Evolutionary conservation across 2,329 filamentous ascomycete species (phyloP).

Genomic region (Penicillium sp.): DNA sequence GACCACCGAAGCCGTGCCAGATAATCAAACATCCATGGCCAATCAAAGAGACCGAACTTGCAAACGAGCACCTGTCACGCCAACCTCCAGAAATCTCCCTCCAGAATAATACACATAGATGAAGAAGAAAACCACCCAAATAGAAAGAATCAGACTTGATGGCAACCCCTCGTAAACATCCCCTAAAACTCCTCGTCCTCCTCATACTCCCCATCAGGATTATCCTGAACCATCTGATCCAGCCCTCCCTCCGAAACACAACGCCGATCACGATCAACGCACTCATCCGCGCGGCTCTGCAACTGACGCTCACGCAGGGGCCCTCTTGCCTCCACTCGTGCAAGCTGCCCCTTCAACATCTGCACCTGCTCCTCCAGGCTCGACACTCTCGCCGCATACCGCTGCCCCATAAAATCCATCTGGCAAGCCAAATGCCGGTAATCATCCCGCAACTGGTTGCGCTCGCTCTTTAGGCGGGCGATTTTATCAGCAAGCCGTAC

Average conservation of each 20-base stretch:
- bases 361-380: constrained; percentile 5
- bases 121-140: background rate
- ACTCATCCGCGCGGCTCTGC: background rate
- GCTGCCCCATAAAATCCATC: constrained; percentile 16
- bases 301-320: background rate
- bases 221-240: background rate
- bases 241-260: background rate
- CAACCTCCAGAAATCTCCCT: background rate
- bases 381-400: constrained; percentile 17
- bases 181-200: background rate
- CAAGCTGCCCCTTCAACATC: background rate
- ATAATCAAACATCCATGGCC: background rate
- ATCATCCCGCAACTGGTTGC: constrained; percentile 21
- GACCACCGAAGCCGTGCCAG: background rate
- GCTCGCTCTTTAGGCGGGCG: constrained; percentile 21
- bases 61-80: constrained; percentile 1
- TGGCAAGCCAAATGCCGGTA: constrained; percentile 20
- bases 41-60: background rate
- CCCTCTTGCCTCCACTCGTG: constrained; percentile 1
- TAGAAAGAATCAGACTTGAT: background rate
- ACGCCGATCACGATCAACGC: background rate
- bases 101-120: background rate
- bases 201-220: background rate
- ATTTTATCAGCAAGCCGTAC: constrained; percentile 22
- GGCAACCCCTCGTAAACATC: background rate